Evolutionary conservation across 345 rosid genomes (phyloP).

Genomic region (Acer saccharum): DNA sequence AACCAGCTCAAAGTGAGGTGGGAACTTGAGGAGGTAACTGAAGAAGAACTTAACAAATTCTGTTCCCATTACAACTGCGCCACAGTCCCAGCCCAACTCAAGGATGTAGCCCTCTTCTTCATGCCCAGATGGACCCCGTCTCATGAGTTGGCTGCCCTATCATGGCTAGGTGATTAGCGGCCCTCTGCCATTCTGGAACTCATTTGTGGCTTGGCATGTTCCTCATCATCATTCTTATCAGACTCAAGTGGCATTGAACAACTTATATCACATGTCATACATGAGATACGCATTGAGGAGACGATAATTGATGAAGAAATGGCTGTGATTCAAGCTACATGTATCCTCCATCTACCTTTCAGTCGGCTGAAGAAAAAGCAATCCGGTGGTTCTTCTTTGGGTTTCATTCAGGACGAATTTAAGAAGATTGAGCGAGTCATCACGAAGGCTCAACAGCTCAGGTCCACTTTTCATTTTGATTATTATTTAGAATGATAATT

Average conservation of each 20-base stretch:
- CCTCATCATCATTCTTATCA: slow-evolving; percentile 27
- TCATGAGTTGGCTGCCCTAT: slow-evolving; percentile 58
- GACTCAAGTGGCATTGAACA: slow-evolving; percentile 37
- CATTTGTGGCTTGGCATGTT: slow-evolving; percentile 39
- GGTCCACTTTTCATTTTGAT: slow-evolving; percentile 34
- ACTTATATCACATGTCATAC: slow-evolving; percentile 52
- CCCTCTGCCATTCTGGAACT: slow-evolving; percentile 78
- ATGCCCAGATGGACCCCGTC: slow-evolving; percentile 59
- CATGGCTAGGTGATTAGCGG: slow-evolving; percentile 94
- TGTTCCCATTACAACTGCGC: slow-evolving; percentile 48
- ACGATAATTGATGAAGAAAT: slow-evolving; percentile 77
- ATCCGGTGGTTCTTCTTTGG: slow-evolving; percentile 40
- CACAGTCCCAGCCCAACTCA: slow-evolving; percentile 47
- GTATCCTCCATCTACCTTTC: slow-evolving; percentile 72
- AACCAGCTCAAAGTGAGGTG: slow-evolving; percentile 64
- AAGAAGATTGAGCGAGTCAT: slow-evolving; percentile 64
- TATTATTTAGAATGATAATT: neutral
- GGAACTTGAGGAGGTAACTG: slow-evolving; percentile 68
- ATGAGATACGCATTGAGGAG: slow-evolving; percentile 78
- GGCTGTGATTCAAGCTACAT: slow-evolving; percentile 82
- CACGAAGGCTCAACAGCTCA: slow-evolving; percentile 78
- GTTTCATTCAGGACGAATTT: slow-evolving; percentile 54
- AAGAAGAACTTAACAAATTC: slow-evolving; percentile 67
- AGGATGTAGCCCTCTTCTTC: slow-evolving; percentile 64
- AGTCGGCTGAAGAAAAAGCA: slow-evolving; percentile 34